phyloP scores from a whole-genome alignment of 495 filamentous ascomycete genomes.

The Aspergillus homomorphus region DNA sequence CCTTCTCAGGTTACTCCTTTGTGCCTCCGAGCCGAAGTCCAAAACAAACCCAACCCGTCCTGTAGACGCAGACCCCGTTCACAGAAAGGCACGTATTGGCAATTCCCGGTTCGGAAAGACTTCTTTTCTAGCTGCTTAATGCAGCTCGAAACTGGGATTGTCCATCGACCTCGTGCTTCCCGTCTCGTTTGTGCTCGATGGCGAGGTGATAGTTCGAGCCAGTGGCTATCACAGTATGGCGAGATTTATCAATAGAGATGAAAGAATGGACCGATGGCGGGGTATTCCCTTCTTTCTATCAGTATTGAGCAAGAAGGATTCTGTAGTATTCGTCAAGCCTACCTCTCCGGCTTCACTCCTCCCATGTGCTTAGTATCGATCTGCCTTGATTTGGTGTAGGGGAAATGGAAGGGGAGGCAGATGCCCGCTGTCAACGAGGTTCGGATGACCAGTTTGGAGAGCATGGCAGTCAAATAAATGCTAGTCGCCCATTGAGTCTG shows the following conservation, averaged over 20 bases:
- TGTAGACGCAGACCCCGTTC: no score
- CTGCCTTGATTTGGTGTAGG: neutral
- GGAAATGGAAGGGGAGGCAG: conserved; percentile 8
- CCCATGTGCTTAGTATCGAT: neutral
- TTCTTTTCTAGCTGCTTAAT: no score
- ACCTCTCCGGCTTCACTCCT: neutral
- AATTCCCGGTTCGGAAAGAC: no score
- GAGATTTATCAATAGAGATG: conserved; percentile 14
- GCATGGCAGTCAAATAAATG: neutral
- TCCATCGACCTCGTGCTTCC: no score
- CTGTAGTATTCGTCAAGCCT: neutral
- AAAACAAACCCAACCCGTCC: no score
- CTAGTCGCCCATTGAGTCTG: neutral
- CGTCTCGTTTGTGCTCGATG: no score
- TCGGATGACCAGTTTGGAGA: neutral
- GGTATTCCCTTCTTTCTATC: neutral
- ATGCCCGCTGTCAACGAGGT: conserved; percentile 7
- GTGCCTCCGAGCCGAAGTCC: no score
- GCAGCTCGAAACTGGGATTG: no score
- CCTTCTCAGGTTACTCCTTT: no score
- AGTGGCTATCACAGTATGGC: neutral
- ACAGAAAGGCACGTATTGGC: no score
- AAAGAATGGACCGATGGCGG: conserved; percentile 7
- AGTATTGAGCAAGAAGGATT: neutral
- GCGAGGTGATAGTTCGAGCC: no score